Evolutionary conservation across 257 asterid genomes (phyloP).

Genomic region (Henckelia pumila): DNA sequence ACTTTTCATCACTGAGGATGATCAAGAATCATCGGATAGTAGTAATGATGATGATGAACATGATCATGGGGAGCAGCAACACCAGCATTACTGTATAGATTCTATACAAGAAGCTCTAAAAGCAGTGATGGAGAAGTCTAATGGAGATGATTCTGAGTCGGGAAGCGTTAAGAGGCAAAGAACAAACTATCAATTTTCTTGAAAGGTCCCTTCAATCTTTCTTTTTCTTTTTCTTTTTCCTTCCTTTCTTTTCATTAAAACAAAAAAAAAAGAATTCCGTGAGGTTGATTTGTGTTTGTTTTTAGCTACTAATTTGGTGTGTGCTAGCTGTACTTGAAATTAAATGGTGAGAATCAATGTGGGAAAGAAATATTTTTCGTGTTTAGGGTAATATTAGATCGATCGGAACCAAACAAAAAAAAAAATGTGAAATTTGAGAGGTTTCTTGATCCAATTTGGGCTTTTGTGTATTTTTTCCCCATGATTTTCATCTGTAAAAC

Average conservation of each 20-base stretch:
- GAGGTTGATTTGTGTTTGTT: too few relatives aligned
- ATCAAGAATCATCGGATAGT: conserved; percentile 19
- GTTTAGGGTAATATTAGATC: conserved; percentile 37
- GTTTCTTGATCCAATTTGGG: conserved; percentile 13
- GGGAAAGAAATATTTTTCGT: conserved; percentile 49
- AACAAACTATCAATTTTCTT: too few relatives aligned
- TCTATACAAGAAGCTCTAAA: conserved; percentile 79
- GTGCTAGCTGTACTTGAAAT: background rate
- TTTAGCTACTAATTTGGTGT: background rate
- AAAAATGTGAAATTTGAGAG: conserved; percentile 43
- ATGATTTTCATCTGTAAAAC: conserved; percentile 2
- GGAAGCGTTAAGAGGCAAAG: too few relatives aligned
- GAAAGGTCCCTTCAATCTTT: conserved; percentile 6
- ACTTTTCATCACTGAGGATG: conserved; percentile 62
- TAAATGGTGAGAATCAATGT: conserved; percentile 20
- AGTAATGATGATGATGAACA: background rate
- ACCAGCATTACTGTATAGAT: conserved; percentile 37
- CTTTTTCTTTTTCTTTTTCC: background rate
- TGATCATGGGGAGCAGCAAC: conserved; percentile 28
- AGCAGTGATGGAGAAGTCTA: conserved; percentile 72
- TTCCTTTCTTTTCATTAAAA: too few relatives aligned
- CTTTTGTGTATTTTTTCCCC: conserved; percentile 18
- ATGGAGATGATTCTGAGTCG: conserved; percentile 53
- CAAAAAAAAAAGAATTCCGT: too few relatives aligned
- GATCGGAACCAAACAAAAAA: conserved; percentile 30